A percentile compares a stretch with the other conserved stretches of the same genome.
Evolutionary conservation across 768 basidiomycete genomes (phyloP).

Genomic region (Trametes punicea): DNA sequence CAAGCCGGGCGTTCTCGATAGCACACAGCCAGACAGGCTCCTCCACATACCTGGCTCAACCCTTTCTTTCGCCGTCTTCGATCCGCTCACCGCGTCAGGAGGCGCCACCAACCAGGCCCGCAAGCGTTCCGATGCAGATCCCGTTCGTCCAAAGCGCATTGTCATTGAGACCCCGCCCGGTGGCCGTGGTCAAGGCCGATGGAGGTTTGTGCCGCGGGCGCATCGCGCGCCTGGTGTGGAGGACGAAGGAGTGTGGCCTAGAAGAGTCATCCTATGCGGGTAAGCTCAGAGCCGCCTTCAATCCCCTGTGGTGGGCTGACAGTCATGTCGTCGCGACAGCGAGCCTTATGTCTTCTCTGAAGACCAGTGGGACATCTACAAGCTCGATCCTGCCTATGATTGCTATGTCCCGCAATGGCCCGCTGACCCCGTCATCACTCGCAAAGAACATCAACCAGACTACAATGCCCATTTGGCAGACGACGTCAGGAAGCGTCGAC

Average conservation of each 20-base stretch:
- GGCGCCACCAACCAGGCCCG: slow-evolving; percentile 32
- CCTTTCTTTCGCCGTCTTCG: slow-evolving; percentile 72
- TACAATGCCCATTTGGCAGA: background rate
- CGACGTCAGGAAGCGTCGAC: background rate
- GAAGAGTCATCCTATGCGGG: slow-evolving; percentile 67
- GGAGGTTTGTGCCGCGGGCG: slow-evolving; percentile 79
- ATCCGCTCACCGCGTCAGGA: slow-evolving; percentile 59
- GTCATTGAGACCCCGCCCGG: slow-evolving; percentile 61
- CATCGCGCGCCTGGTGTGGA: slow-evolving; percentile 50
- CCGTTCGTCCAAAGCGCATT: slow-evolving; percentile 62
- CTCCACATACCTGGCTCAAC: slow-evolving; percentile 56
- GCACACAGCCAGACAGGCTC: slow-evolving; percentile 56
- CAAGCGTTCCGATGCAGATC: slow-evolving; percentile 45
- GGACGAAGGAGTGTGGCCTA: slow-evolving; percentile 72
- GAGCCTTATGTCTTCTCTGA: slow-evolving; percentile 52
- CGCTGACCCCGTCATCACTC: slow-evolving; percentile 28
- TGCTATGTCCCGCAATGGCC: slow-evolving; percentile 47
- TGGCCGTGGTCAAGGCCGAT: slow-evolving; percentile 48
- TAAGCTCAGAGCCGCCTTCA: slow-evolving; percentile 33
- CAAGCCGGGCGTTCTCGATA: slow-evolving; percentile 64
- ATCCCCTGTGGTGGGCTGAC: background rate
- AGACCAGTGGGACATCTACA: slow-evolving; percentile 86
- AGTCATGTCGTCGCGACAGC: slow-evolving; percentile 31
- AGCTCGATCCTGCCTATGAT: slow-evolving; percentile 71
- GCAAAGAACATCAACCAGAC: slow-evolving; percentile 3